Evolutionary conservation across 192 early-diverging fungal species (phyloP).

Genomic region (Podila epigama): DNA sequence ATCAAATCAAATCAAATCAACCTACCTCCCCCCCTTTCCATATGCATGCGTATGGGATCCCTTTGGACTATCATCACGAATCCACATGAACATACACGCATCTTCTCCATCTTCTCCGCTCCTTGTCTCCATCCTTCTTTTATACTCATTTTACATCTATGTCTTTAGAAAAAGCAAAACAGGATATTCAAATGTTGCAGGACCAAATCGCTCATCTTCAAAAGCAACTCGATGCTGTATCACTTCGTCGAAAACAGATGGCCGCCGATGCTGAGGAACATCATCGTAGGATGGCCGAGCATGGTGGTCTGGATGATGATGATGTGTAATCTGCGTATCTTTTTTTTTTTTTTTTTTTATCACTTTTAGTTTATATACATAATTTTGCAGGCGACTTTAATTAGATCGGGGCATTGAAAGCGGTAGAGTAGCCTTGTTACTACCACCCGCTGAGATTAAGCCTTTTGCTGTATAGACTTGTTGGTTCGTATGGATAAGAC

Average conservation of each 20-base stretch:
- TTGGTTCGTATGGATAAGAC: too few relatives aligned
- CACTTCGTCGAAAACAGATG: conserved; percentile 40
- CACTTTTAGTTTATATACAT: not conserved
- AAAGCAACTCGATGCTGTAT: conserved; percentile 36
- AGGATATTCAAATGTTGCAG: conserved; percentile 36
- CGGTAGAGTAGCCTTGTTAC: too few relatives aligned
- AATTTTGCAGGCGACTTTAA: too few relatives aligned
- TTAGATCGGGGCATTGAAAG: too few relatives aligned
- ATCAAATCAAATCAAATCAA: too few relatives aligned
- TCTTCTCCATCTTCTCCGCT: not conserved
- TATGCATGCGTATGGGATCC: too few relatives aligned
- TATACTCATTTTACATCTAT: not conserved
- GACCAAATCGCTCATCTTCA: conserved; percentile 40
- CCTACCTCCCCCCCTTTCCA: too few relatives aligned
- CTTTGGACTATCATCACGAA: too few relatives aligned
- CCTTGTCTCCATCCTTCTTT: not conserved
- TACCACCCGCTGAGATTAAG: too few relatives aligned
- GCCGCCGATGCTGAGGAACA: conserved; percentile 36
- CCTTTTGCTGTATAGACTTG: too few relatives aligned
- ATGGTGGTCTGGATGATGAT: conserved; percentile 6
- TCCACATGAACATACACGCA: not conserved
- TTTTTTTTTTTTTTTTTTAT: not conserved
- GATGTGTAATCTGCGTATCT: not conserved
- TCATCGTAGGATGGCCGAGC: conserved; percentile 16
- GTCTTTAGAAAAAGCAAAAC: conserved; percentile 29